Evolutionary conservation across 75 land plant genomes (phyloP), one percentile per base, ranked within the genome.

Genomic region (Sequoiadendron giganteum): DNA sequence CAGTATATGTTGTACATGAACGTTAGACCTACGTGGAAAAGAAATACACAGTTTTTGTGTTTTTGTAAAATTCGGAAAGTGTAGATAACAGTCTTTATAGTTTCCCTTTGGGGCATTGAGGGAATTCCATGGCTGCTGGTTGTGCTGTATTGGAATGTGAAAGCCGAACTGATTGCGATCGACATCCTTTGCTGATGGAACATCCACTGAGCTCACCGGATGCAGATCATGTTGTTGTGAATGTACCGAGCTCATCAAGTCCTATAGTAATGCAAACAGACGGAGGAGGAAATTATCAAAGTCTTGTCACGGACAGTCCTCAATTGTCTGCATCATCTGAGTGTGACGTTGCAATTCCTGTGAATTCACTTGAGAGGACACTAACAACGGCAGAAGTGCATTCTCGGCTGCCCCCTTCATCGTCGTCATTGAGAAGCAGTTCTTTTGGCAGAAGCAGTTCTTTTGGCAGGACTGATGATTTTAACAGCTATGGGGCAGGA

Each of bases 131-230:
- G 93, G 93, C 89, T 73, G 81, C 85, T 89, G 86, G 90, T 47
- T 88, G 88, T 9, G 36, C 38, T 80, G 87, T 76, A 45, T 72
- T 55, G 81, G 43, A 88, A 34, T 43, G 78, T 86, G 89, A 89
- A 82, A 68, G 4, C 76, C 88, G 65, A 81, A 88, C 85, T 68
- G 90, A 36, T 21, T 49, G 86, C 34, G 86, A 92, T 79, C 56
- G 85, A 42, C 39, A 90, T 78, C 93, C 93, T 83, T 90, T 94
- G 82, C 85, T 91, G 78, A 92, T 92, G 93, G 92, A 94, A 75
- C 87, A 49, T 1, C 14, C 88, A 30, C 84, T 42, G 75, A 48
- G 40, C 34, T 83, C 56, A 77, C 49, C n/a, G 70, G 88, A 48
- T 30, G 84, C 32, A 42, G 92, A 90, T 15, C 93, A 92, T 45